Evolutionary conservation across 169 alveolate species (phyloP).

Genomic region (Eimeria necatrix): DNA sequence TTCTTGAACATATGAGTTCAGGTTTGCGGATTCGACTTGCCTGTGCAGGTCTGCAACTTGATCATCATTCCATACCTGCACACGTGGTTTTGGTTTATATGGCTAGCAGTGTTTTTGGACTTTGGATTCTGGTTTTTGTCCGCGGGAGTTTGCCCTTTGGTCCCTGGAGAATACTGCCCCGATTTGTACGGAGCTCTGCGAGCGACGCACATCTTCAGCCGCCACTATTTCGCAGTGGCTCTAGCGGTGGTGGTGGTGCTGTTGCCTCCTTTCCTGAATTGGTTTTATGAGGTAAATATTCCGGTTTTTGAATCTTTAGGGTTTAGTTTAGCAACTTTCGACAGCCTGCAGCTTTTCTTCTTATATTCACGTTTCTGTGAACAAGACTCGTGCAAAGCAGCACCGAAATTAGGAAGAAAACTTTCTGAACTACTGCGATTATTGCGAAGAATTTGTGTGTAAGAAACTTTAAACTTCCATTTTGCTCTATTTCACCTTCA

Average conservation of each 20-base stretch:
- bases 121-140: constrained; percentile 74
- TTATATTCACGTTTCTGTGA: no score
- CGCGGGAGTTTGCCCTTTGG: constrained; percentile 65
- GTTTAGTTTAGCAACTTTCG: not conserved
- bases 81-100: constrained; percentile 82
- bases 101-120: constrained; percentile 62
- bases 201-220: constrained; percentile 34
- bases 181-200: constrained; percentile 65
- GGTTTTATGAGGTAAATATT: constrained; percentile 74
- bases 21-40: not conserved
- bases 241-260: constrained; percentile 73
- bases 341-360: no score
- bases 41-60: constrained; percentile 79
- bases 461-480: not conserved
- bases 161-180: constrained; percentile 67
- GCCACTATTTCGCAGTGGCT: constrained; percentile 54
- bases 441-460: no score
- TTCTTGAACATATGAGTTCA: no score
- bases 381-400: no score
- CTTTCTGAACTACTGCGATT: not conserved
- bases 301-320: not conserved
- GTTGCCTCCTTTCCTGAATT: constrained; percentile 65
- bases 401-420: not conserved
- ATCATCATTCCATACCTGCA: constrained; percentile 81
- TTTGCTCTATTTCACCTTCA: not conserved